Evolutionary conservation across 306 rosid species (phyloP), one percentile per base, ranked within the genome.

Genomic region (Corylus americana): DNA sequence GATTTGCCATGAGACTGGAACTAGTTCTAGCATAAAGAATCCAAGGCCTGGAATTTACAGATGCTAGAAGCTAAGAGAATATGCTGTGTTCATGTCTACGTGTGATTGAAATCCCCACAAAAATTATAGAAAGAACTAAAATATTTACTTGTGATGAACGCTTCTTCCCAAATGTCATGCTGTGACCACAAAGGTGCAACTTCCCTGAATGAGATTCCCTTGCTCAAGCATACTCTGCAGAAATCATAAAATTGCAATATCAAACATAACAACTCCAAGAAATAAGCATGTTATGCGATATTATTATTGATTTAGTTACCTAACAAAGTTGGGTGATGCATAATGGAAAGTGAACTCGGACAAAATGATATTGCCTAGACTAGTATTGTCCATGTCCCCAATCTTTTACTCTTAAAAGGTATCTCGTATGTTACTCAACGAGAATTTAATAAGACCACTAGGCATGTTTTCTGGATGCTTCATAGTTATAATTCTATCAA

Each of bases 121-220:
- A 69, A 62, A 70, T 55, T 55, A 29, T 31, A 45, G 58, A 73
- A 70, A 47, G 70, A 81, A 55, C 69, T 39, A 27, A 62, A 29
- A 71, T 72, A 17, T 13, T 72, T 95, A 95, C 99, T 93, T 80
- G 99, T 87, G 81, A 95, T 77, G 85, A 93, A 95, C 48, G 96
- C 97, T 83, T 93, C 97, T 82, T 87, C 92, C 99, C 94, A 95
- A 57, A 76, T 37, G 66, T 89, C 92, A 79, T 49, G 89, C 72
- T 82, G 80, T 74, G 97, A 93, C 98, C 97, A 95, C 13, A 82
- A 80, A 49, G 98, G 98, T 35, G 98, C 88, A 78, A 90, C 94
- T 87, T 91, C 98, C 47, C 81, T 92, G 82, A 93, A 83, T 68
- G 96, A 77, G 81, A 95, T 95, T 76, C 93, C 94, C 57, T 86